Conservation (phyloP, 345 rosid species). For the Mallotus nudiflorus region DNA sequence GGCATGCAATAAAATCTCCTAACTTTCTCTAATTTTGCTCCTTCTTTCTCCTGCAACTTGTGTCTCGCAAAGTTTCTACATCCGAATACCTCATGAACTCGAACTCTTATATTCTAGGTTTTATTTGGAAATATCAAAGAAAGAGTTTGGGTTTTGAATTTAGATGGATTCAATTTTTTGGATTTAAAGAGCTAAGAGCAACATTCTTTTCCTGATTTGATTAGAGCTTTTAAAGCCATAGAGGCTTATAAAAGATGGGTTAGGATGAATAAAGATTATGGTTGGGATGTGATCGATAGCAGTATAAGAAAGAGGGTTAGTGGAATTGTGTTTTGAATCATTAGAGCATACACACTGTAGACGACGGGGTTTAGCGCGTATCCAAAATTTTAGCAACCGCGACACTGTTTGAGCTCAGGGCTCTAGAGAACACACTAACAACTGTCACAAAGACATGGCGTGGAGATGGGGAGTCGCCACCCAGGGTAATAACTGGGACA, state of each 20-base stretch:
- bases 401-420: no score
- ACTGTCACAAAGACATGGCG: no score
- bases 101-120: constrained; percentile 9
- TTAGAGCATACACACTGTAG: no score
- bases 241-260: constrained; percentile 93
- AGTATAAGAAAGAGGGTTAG: no score
- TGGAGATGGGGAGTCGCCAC: no score
- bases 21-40: not conserved
- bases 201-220: not conserved
- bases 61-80: no score
- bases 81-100: not conserved
- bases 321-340: no score
- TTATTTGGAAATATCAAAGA: constrained; percentile 9
- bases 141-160: not conserved
- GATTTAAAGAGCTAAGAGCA: constrained; percentile 8
- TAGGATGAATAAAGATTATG: constrained; percentile 78
- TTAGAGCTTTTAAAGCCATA: constrained; percentile 44
- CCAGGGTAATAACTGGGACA: no score
- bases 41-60: not conserved
- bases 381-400: no score
- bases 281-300: no score
- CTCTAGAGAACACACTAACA: no score
- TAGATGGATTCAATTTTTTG: not conserved
- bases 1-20: not conserved
- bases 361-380: no score